Conservation (phyloP, 2,329 filamentous ascomycete genomes). For the Ambrosiella cleistominuta region DNA sequence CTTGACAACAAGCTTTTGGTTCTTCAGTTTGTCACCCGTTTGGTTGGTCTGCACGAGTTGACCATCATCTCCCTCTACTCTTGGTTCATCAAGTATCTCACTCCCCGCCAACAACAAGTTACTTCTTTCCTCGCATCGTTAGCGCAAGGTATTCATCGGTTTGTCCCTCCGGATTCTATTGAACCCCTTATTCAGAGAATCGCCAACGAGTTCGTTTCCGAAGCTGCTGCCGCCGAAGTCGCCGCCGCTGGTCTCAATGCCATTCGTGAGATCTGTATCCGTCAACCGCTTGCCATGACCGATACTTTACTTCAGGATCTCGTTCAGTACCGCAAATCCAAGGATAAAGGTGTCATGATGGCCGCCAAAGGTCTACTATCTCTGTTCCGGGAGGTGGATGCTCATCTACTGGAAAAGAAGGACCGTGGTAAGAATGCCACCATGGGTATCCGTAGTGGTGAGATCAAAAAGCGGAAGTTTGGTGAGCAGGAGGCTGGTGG, state of each 20-base stretch:
- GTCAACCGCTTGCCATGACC: slow-evolving; percentile 90
- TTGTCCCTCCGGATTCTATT: slow-evolving; percentile 81
- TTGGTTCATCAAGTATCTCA: slow-evolving; percentile 87
- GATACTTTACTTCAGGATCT: slow-evolving; percentile 91
- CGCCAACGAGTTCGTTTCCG: slow-evolving; percentile 94
- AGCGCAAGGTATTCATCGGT: slow-evolving; percentile 76
- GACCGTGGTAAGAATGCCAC: slow-evolving; percentile 84
- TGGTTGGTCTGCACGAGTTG: slow-evolving; percentile 84
- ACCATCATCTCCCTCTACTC: slow-evolving; percentile 84
- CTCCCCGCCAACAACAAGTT: slow-evolving; percentile 71
- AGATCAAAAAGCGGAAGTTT: slow-evolving; percentile 59
- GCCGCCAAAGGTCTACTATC: slow-evolving; percentile 82
- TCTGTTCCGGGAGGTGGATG: slow-evolving; percentile 78
- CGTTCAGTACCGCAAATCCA: slow-evolving; percentile 89
- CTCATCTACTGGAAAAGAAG: slow-evolving; percentile 72
- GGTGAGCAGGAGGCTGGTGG: slow-evolving; percentile 65
- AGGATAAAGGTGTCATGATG: slow-evolving; percentile 99
- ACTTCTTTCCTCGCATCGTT: slow-evolving; percentile 86
- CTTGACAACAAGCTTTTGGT: slow-evolving; percentile 83
- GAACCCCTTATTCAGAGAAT: slow-evolving; percentile 90
- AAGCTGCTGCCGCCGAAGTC: slow-evolving; percentile 80
- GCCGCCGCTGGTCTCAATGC: slow-evolving; percentile 83
- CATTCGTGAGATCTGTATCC: slow-evolving; percentile 81
- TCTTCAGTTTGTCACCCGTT: slow-evolving; percentile 72
- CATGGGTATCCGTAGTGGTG: slow-evolving; percentile 60